Base-by-base conservation (phyloP, 2,329 filamentous ascomycete species). In the Passalora sequoiae region DNA sequence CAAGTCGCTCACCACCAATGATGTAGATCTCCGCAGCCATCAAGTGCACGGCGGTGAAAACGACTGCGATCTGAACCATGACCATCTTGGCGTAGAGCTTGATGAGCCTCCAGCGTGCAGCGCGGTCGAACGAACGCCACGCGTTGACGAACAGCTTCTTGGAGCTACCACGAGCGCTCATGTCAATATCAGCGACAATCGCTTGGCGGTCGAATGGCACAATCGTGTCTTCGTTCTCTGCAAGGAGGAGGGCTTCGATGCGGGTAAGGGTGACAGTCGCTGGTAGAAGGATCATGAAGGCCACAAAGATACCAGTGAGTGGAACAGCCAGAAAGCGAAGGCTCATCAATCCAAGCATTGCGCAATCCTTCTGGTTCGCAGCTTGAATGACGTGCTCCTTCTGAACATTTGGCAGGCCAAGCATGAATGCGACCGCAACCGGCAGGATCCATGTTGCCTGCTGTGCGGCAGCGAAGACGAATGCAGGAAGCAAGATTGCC, bases 161-260 rank as follows among this genome's bases (percentile, higher is more conserved):
- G 37, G 50, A 45, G 47, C 53, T 52, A 53, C 86, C 85, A 51
- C 74, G 77, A 42, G 84, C 86, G 46, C 80, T 82, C n/a, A 88
- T 71, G 38, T 88, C 75, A 47, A 78, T 77, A n/a, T 86, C 81
- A 25, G 56, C 59, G 52, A 83, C 78, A 20, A 91, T 78, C 61
- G 81, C 84, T 21, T 83, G 83, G 53, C 89, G 85, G 72, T 97
- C 91, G 59, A 97, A 95, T 22, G 87, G 83, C 25, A 97, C 82
- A 52, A 96, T 85, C 19, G 86, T 81, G 68, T 94, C 84, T 54
- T 89, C 77, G 13, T 86, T 81, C 46, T 87, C 83, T 1, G 88
- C 79, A 2, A 97, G 79, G 56, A 95, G 80, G 37, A 86, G 91
- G 5, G 89, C 89, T 63, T 94, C 88, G 25, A 95, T 81, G 50